Evolutionary conservation across 306 rosid species (phyloP).

Genomic region (Pterocarpus macrocarpus): DNA sequence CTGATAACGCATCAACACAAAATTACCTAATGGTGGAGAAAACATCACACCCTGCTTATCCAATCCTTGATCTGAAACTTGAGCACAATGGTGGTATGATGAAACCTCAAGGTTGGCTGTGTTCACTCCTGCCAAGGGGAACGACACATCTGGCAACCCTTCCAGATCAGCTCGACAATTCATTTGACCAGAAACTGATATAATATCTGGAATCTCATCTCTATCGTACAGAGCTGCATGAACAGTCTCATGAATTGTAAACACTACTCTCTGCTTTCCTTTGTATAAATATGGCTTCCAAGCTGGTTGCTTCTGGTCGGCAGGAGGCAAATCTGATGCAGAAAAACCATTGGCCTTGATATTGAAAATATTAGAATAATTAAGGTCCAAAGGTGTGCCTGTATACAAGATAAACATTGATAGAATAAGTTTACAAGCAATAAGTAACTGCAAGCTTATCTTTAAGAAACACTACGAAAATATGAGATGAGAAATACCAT

Average conservation of each 20-base stretch:
- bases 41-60: slow-evolving; percentile 93
- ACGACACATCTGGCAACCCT: slow-evolving; percentile 96
- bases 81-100: slow-evolving; percentile 91
- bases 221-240: slow-evolving; percentile 93
- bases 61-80: slow-evolving; percentile 82
- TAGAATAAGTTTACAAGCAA: slow-evolving; percentile 46
- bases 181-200: slow-evolving; percentile 88
- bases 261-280: slow-evolving; percentile 87
- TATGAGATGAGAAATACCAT: slow-evolving; percentile 69
- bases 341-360: slow-evolving; percentile 87
- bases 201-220: slow-evolving; percentile 89
- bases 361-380: slow-evolving; percentile 72
- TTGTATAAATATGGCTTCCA: slow-evolving; percentile 96
- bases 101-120: slow-evolving; percentile 66
- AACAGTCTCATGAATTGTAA: slow-evolving; percentile 81
- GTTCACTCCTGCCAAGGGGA: slow-evolving; percentile 77
- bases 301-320: slow-evolving; percentile 95
- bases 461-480: slow-evolving; percentile 42
- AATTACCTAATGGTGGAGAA: slow-evolving; percentile 95
- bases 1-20: slow-evolving; percentile 87
- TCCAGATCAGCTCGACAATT: slow-evolving; percentile 93
- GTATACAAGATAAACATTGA: slow-evolving; percentile 40
- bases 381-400: slow-evolving; percentile 98
- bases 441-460: slow-evolving; percentile 42
- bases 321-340: slow-evolving; percentile 78